Evolutionary conservation across 768 basidiomycete species (phyloP), one percentile per base, ranked within the genome.

Genomic region (Astraeus odoratus): DNA sequence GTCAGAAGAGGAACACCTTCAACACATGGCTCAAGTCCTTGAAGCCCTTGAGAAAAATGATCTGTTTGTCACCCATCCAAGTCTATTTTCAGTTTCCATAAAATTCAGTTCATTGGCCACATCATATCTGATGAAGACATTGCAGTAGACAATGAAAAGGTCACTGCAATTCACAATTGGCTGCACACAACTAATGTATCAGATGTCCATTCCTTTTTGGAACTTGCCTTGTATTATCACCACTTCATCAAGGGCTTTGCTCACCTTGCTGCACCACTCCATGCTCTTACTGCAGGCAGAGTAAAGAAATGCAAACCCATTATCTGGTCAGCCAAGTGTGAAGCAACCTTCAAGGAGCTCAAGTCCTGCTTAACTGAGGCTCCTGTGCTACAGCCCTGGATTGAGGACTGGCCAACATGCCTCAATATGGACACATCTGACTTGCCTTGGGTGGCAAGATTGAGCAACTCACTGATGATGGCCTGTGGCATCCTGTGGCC

Each of bases 21-120:
- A 71, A 27, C 69, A 73, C 43, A 50, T 57, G 13, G 19, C 44
- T 5, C 62, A 64, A 23, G 66, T 72, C 42, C 52, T 54, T n/a
- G 42, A 57, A 36, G 60, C 71, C 8, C 60, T 73, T 16, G 48
- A 67, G 29, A 22, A 37, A 19, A 18, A 37, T 37, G 36, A 37
- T 12, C 36, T 37, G 20, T 37, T 37, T 22, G 36, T 37, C 36
- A 37, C 19, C 36, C 36, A 37, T 10, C 16, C 4, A 37, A 37
- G 19, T 37, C 36, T 18, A 19, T 37, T 18, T n/a, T n/a, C n/a
- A n/a, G n/a, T n/a, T n/a, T n/a, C n/a, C n/a, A n/a, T n/a, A n/a
- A n/a, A n/a, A n/a, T 37, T 37, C 20, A 12, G 36, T 37, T 37
- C 10, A 9, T 37, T 7, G 16, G 36, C 16, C 36, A 37, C 9